phyloP scores from a whole-genome alignment of 768 basidiomycete genomes.

The Phlebiopsis gigantea region DNA sequence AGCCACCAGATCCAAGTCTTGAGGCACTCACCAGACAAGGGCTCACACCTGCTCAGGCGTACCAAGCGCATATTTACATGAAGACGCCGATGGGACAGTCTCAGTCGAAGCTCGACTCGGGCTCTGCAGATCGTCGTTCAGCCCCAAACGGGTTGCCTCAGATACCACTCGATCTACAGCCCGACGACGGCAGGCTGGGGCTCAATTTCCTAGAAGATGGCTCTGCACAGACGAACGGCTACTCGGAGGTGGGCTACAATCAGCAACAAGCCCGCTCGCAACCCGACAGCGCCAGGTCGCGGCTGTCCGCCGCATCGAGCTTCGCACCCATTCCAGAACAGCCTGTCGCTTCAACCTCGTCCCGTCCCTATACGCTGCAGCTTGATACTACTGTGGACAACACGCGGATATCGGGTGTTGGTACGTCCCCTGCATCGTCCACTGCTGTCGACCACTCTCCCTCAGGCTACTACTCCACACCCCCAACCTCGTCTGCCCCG shows the following conservation, averaged over 20 bases:
- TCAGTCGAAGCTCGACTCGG: conserved; percentile 25
- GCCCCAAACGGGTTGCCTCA: conserved; percentile 29
- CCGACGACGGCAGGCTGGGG: conserved; percentile 52
- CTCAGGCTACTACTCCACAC: conserved; percentile 11
- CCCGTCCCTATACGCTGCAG: conserved; percentile 48
- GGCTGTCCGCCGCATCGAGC: conserved; percentile 20
- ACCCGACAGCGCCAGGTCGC: conserved; percentile 21
- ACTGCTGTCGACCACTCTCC: conserved; percentile 31
- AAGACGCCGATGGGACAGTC: conserved; percentile 35
- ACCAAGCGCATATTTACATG: conserved; percentile 69
- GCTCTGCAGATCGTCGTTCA: conserved; percentile 20
- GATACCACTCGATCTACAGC: conserved; percentile 41
- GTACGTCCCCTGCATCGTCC: conserved; percentile 33
- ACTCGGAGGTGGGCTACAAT: conserved; percentile 57
- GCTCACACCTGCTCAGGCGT: conserved; percentile 74
- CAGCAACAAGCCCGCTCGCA: conserved; percentile 22
- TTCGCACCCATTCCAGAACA: conserved; percentile 15
- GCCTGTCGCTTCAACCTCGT: conserved; percentile 20
- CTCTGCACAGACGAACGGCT: conserved; percentile 31
- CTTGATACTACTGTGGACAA: conserved; percentile 39
- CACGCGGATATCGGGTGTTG: conserved; percentile 9
- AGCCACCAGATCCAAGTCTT: conserved; percentile 41
- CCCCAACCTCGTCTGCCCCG: conserved; percentile 8
- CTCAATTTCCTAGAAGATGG: conserved; percentile 45
- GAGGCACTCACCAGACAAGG: conserved; percentile 44